A percentile compares a stretch with the other conserved stretches of the same genome.
These are phyloP conservation scores for Podospora fimiseda DNA, from an alignment of 495 filamentous ascomycete species.

Conservation along the genomic window DNA sequence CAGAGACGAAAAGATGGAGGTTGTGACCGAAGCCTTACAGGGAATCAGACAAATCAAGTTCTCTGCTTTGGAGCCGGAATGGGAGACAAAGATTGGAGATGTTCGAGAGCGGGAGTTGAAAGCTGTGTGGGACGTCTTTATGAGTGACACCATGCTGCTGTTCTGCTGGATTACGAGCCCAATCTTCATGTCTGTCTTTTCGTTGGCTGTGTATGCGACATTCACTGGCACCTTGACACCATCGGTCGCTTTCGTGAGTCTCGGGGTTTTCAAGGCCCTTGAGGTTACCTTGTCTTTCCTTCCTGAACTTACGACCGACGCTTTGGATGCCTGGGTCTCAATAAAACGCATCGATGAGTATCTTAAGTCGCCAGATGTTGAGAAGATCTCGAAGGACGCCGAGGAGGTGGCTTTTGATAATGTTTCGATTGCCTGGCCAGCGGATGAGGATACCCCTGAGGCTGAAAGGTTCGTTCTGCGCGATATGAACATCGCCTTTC, in stretches of 20 bases:
- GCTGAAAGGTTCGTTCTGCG: conserved; percentile 56
- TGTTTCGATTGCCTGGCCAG: conserved; percentile 72
- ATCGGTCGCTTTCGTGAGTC: conserved; percentile 74
- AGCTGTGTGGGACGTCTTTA: conserved; percentile 59
- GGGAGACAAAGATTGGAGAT: conserved; percentile 66
- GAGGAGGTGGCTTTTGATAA: conserved; percentile 58
- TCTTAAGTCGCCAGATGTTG: conserved; percentile 60
- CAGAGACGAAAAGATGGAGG: conserved; percentile 68
- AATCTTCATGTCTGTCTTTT: conserved; percentile 63
- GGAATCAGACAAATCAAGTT: conserved; percentile 89
- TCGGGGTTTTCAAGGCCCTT: conserved; percentile 65
- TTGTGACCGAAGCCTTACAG: conserved; percentile 73
- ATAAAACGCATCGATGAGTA: conserved; percentile 67
- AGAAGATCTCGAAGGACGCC: conserved; percentile 47
- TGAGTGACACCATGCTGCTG: conserved; percentile 52
- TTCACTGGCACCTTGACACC: conserved; percentile 57
- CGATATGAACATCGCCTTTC: conserved; percentile 59
- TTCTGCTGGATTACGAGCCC: conserved; percentile 69
- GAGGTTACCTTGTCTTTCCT: conserved; percentile 64
- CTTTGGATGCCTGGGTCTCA: conserved; percentile 67
- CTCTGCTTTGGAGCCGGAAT: conserved; percentile 70
- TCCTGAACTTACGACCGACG: conserved; percentile 65
- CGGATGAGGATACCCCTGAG: conserved; percentile 46
- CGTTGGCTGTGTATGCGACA: conserved; percentile 61
- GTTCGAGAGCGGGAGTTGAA: conserved; percentile 60